Evolutionary conservation across 352 stramenopile genomes (phyloP).

Genomic region (Elongisporangium anandrum): DNA sequence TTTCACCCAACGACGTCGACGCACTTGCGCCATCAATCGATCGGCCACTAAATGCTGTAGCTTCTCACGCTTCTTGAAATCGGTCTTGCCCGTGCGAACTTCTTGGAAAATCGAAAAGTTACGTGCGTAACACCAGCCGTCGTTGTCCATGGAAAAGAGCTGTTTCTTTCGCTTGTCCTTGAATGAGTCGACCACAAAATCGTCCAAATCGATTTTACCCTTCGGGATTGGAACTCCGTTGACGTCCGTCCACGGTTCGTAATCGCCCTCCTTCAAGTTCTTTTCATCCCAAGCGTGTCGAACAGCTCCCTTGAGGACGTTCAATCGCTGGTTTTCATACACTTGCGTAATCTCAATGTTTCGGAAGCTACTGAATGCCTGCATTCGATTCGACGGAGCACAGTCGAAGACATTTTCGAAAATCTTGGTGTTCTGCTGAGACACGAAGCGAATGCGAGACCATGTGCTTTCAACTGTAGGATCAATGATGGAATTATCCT

Average conservation of each 20-base stretch:
- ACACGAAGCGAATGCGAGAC: slow-evolving; percentile 48
- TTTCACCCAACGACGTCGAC: slow-evolving; percentile 72
- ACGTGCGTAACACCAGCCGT: slow-evolving; percentile 82
- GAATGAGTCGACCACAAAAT: slow-evolving; percentile 75
- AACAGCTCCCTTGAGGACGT: slow-evolving; percentile 54
- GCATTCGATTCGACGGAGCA: slow-evolving; percentile 76
- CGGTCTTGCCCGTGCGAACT: slow-evolving; percentile 68
- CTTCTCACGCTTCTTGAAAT: slow-evolving; percentile 77
- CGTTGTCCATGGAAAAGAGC: slow-evolving; percentile 82
- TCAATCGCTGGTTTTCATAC: slow-evolving; percentile 86
- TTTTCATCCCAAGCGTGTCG: slow-evolving; percentile 68
- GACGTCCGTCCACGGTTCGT: slow-evolving; percentile 81
- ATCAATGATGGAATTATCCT: slow-evolving; percentile 52
- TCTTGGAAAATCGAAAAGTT: slow-evolving; percentile 89
- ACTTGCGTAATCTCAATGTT: slow-evolving; percentile 81
- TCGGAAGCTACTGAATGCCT: slow-evolving; percentile 69
- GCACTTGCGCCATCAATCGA: slow-evolving; percentile 79
- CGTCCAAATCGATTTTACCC: slow-evolving; percentile 67
- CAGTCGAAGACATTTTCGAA: slow-evolving; percentile 85
- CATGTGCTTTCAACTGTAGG: slow-evolving; percentile 59
- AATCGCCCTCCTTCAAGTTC: slow-evolving; percentile 81
- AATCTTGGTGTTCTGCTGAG: slow-evolving; percentile 68
- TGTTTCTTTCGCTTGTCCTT: slow-evolving; percentile 79
- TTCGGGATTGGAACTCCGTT: slow-evolving; percentile 79
- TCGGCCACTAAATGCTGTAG: slow-evolving; percentile 85